phyloP scores from a whole-genome alignment of 805 yeast species.

The Cyberlindnera suaveolens region DNA sequence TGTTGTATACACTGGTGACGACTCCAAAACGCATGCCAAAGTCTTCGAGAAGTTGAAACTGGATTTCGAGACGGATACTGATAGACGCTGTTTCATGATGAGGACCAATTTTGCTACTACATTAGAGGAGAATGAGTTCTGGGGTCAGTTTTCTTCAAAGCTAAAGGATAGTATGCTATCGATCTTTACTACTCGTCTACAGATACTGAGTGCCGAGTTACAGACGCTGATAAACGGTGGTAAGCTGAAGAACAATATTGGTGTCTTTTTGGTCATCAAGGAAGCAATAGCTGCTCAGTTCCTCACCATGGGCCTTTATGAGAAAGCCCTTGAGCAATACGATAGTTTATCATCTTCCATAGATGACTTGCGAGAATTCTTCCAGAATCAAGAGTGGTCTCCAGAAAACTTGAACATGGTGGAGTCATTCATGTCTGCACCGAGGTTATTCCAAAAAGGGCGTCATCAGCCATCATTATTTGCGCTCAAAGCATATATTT shows the following conservation, averaged over 20 bases:
- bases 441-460: background rate
- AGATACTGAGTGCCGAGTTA: constrained; percentile 4
- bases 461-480: constrained; percentile 4
- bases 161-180: constrained; percentile 44
- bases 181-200: constrained; percentile 46
- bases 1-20: constrained; percentile 43
- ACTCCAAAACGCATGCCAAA: constrained; percentile 39
- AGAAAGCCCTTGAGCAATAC: constrained; percentile 53
- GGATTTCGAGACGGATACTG: constrained; percentile 36
- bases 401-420: background rate
- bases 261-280: constrained; percentile 23
- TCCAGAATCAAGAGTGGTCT: background rate
- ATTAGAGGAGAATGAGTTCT: constrained; percentile 41
- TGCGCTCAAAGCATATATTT: constrained; percentile 24
- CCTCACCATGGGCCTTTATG: constrained; percentile 48
- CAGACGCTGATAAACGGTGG: background rate
- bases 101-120: constrained; percentile 18
- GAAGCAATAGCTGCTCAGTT: constrained; percentile 48
- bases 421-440: background rate
- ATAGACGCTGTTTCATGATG: constrained; percentile 31
- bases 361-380: background rate
- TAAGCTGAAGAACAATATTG: background rate
- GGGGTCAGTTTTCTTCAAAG: constrained; percentile 38
- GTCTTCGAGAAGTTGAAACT: constrained; percentile 47
- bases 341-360: constrained; percentile 32